A percentile compares a stretch with the other conserved stretches of the same genome.
Conservation (phyloP, 768 basidiomycete genomes). For the Boletus subparvulus region DNA sequence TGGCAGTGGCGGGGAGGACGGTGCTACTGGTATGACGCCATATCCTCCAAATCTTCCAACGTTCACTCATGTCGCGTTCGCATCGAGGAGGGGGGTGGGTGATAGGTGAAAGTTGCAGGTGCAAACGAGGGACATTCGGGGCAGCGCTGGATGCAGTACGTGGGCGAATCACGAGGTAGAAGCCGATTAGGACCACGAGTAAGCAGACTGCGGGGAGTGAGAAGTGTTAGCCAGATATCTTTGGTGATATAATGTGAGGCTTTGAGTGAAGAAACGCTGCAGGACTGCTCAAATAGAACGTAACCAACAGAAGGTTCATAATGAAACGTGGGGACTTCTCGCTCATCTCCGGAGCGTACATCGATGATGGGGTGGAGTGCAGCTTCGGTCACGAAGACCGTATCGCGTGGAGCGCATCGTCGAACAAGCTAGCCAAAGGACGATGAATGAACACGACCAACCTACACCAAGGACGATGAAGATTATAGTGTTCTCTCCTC, state of each 20-base stretch:
- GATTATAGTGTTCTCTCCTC: conserved; percentile 17
- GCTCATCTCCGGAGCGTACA: not conserved
- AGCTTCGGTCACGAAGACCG: not conserved
- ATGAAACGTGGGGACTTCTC: not conserved
- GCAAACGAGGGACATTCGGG: not conserved
- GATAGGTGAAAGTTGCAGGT: not conserved
- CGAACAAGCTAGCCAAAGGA: not conserved
- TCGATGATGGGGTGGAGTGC: not conserved
- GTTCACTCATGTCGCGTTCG: conserved; percentile 2
- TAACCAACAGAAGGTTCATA: not conserved
- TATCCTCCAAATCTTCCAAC: conserved; percentile 21
- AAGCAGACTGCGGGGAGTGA: conserved; percentile 21
- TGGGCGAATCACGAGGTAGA: conserved; percentile 26
- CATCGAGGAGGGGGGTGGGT: not conserved
- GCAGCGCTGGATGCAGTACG: conserved; percentile 3
- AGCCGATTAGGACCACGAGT: conserved; percentile 24
- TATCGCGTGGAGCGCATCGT: not conserved
- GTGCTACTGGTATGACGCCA: conserved; percentile 1
- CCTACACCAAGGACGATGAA: conserved; percentile 27
- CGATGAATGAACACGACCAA: conserved; percentile 16
- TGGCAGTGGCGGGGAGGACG: not conserved
- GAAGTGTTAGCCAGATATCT: conserved; percentile 10
- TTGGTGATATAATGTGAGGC: not conserved
- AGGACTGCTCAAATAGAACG: not conserved
- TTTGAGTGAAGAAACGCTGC: not conserved